Evolutionary conservation across 225 moss, liverwort and hornwort species (phyloP), one percentile per base, ranked within the genome.

Genomic region (Polytrichum formosum): DNA sequence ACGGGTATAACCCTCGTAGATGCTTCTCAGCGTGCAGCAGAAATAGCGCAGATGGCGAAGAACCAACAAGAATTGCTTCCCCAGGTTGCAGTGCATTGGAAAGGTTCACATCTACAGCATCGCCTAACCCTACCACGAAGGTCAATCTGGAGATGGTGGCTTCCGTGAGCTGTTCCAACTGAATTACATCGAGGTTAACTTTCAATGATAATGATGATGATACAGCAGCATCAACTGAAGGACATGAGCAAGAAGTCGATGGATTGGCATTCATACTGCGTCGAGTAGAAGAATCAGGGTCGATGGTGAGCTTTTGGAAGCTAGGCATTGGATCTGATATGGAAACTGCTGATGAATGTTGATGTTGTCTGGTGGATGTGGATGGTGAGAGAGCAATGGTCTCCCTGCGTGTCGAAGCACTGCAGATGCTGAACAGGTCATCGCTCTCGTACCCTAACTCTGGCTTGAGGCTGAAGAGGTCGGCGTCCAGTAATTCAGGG

Each of bases 361-460:
- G 58, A 6, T 20, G 2, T 20, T 58, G 23, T 9, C 9, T 20
- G 9, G 6, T 23, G 21, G 23, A 20, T 20, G 23, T 20, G 35
- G 0, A 28, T 6, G 37, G 26, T 23, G 29, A 19, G 73, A 66
- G 10, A 28, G 28, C 30, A 18, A 31, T 5, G 16, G 33, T 56
- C 75, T 22, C 26, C 46, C 55, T 64, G 6, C 77, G 66, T 13
- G 31, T 4, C 20, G 82, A 72, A 18, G 64, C 76, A 54, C 54
- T 53, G 10, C 62, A 23, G 18, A 72, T 62, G 63, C 71, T 72
- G 62, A 72, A 72, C 17, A 72, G 63, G 63, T 72, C 71, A n/a
- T 72, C 71, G 63, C 87, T 87, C 23, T 87, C 87, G 73, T 87
- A 87, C 8, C 87, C 87, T 10, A 75, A 73, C 64, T 72, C 46